phyloP scores from a whole-genome alignment of 2,329 filamentous ascomycete genomes.

The Rhexocercosporidium sp. region DNA sequence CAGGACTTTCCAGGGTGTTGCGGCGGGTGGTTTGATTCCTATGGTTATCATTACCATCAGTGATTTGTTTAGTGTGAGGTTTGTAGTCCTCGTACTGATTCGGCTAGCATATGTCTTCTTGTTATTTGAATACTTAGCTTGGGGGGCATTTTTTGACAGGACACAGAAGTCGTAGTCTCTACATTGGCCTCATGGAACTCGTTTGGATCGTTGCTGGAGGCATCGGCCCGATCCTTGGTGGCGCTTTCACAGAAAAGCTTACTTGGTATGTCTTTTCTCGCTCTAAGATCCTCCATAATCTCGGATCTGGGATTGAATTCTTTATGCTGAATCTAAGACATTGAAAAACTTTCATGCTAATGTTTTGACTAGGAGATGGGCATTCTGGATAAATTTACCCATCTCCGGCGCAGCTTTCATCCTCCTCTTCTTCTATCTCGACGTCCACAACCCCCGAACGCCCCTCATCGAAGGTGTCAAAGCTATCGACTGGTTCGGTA shows the following conservation, averaged over 20 bases:
- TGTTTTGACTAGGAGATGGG: too few relatives aligned
- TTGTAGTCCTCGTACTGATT: slow-evolving; percentile 67
- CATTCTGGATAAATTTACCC: slow-evolving; percentile 60
- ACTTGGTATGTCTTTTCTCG: too few relatives aligned
- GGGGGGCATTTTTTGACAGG: slow-evolving; percentile 53
- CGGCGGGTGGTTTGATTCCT: slow-evolving; percentile 66
- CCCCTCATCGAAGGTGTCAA: slow-evolving; percentile 62
- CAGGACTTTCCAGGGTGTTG: slow-evolving; percentile 66
- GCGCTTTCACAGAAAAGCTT: slow-evolving; percentile 62
- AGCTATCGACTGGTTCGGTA: slow-evolving; percentile 64
- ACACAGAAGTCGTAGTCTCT: slow-evolving; percentile 2
- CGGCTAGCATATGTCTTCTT: slow-evolving; percentile 59
- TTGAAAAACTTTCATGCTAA: too few relatives aligned
- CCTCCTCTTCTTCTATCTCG: slow-evolving; percentile 63
- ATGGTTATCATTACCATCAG: slow-evolving; percentile 68
- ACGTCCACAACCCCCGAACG: slow-evolving; percentile 66
- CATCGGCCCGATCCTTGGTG: slow-evolving; percentile 65
- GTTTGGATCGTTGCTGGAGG: slow-evolving; percentile 67
- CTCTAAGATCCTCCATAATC: too few relatives aligned
- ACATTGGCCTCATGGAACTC: slow-evolving; percentile 58
- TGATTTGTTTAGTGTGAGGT: slow-evolving; percentile 66
- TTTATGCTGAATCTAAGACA: too few relatives aligned
- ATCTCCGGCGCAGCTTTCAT: slow-evolving; percentile 47
- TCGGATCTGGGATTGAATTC: too few relatives aligned
- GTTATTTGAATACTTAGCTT: slow-evolving; percentile 38